Base-by-base conservation (phyloP, 2,329 filamentous ascomycete species). In the Cordyceps sp. region DNA sequence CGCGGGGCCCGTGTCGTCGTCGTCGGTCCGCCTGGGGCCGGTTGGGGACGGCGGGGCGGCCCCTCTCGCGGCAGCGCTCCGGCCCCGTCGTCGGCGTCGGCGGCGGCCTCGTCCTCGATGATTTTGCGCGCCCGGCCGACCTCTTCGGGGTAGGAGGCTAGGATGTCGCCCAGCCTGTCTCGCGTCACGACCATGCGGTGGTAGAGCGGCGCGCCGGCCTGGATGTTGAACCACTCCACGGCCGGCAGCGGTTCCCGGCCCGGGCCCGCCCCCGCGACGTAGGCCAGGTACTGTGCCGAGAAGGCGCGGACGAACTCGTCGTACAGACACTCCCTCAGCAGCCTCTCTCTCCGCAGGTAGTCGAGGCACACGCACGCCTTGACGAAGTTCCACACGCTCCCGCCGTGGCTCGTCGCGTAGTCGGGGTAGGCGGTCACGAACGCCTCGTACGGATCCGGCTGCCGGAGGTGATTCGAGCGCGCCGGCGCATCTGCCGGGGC, bases 261-360 rank as follows among this genome's bases (percentile, higher is more conserved):
- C 3, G 38, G 36, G 6, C 45, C 42, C 2, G 45, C 34, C 3
- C 42, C 40, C 2, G 42, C 33, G 17, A 61, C 51, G 33, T 69
- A 68, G 1, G 42, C 38, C 6, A 56, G 38, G 38, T 58, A 72
- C 1, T 57, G 52, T 1, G 43, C 44, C 2, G 56, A 49, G 31
- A 61, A 69, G 2, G 48, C 44, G 7, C 58, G 49, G 20, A 72
- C 57, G 32, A 69, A 66, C 33, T 71, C 67, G 39, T 72, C 68
- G 36, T 59, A 70, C 0, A 67, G 42, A 33, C 50, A 64, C 17
- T 56, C 53, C 10, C 55, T 50, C 14, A 68, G 42, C 5, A 40
- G 32, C 8, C 48, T 46, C 10, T 46, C 39, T 17, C 46, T 41
- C 26, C 49, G 46, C 2, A 64, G 46, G 32, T 50, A 53, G 14